Base-by-base conservation (phyloP, 805 yeast genomes). In the Candida krabiensis region DNA sequence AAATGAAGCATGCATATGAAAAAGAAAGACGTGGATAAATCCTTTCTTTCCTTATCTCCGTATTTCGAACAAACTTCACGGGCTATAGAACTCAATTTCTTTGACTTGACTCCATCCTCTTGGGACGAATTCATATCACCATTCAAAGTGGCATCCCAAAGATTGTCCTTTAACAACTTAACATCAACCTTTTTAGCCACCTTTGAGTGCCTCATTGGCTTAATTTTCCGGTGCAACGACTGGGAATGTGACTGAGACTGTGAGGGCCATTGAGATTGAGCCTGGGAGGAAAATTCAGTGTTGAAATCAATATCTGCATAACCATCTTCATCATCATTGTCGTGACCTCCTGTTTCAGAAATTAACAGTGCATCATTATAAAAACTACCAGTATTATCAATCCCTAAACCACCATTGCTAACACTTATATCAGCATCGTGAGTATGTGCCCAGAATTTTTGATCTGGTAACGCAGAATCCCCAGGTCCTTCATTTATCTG, bases 121-220 rank as follows among this genome's bases (percentile, higher is more conserved):
- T 9, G 13, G n/a, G n/a, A n/a, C n/a, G n/a, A n/a, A n/a, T n/a
- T n/a, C n/a, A n/a, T n/a, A n/a, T n/a, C n/a, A n/a, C n/a, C n/a
- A 21, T 28, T 24, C 3, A 22, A 38, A 4, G 80, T 64, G 1
- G 76, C 70, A 22, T 69, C 68, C 95, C 96, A 88, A 27, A 88
- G 53, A 52, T 85, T 86, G 38, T 80, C 83, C 64, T 89, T 88
- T 36, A 88, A 67, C 18, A 67, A 64, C 46, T 78, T 75, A 23
- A 89, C 84, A 53, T 88, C 90, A 19, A 89, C 93, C 44, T 79
- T 75, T 57, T 87, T 88, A 4, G 96, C 87, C 6, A 78, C 76
- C 33, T 80, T 71, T 2, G 95, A 80, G 53, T 77, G 86, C 43
- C 70, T 75, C 16, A 81, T 71, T 38, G 71, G 64, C 17, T 68